Evolutionary conservation across 495 filamentous ascomycete genomes (phyloP).

Genomic region (Penicillium egyptiacum): DNA sequence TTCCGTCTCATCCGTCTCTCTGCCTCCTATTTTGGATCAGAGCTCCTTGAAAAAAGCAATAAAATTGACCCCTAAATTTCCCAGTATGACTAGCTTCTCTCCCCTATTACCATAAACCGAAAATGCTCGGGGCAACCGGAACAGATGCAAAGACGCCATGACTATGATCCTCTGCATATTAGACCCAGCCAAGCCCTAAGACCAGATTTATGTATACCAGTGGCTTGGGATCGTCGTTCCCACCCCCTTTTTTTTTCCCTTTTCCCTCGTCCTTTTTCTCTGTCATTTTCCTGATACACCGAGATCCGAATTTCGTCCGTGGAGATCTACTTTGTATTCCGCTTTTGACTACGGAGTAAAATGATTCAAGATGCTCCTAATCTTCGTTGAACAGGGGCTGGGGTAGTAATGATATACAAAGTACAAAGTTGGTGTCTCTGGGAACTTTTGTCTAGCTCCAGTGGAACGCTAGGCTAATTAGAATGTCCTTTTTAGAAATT

Average conservation of each 20-base stretch:
- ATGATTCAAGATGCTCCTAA: conserved; percentile 4
- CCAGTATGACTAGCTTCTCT: background rate
- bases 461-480: too few species aligned
- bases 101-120: background rate
- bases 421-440: background rate
- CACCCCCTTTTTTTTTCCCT: conserved; percentile 9
- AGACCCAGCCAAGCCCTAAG: conserved; percentile 16
- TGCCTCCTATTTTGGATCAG: too few species aligned
- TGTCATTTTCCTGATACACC: conserved; percentile 13
- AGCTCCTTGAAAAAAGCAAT: background rate
- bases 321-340: conserved; percentile 12
- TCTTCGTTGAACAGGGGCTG: conserved; percentile 11
- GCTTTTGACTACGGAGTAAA: too few species aligned
- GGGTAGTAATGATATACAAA: background rate
- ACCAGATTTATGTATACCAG: conserved; percentile 6
- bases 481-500: too few species aligned
- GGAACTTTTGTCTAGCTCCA: background rate
- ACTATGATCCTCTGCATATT: conserved; percentile 14
- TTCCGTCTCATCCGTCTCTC: background rate
- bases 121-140: conserved; percentile 1
- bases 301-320: conserved; percentile 19
- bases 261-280: background rate
- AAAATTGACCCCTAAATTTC: background rate
- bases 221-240: conserved; percentile 26
- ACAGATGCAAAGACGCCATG: conserved; percentile 14